phyloP scores from a whole-genome alignment of 2,329 filamentous ascomycete species.

The Parasarocladium wereldwijsianum region DNA sequence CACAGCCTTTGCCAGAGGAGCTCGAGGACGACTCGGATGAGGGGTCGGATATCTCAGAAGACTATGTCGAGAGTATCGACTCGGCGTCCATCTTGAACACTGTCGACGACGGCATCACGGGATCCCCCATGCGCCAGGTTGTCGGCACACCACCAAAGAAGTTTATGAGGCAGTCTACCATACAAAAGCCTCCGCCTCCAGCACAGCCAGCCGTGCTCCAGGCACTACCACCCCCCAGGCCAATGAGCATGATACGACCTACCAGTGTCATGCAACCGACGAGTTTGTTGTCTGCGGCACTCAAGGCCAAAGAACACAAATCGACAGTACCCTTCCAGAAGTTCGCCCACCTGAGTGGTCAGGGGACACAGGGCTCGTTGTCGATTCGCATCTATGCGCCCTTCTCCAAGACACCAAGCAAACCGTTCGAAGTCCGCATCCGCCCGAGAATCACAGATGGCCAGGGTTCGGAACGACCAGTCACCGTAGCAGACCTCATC shows the following conservation, averaged over 20 bases:
- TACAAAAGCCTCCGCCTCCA: constrained; percentile 43
- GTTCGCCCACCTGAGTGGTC: constrained; percentile 62
- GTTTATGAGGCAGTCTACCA: constrained; percentile 47
- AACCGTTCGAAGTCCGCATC: constrained; percentile 58
- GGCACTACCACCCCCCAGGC: constrained; percentile 56
- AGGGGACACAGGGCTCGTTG: constrained; percentile 63
- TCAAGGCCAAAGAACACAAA: constrained; percentile 57
- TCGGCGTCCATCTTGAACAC: constrained; percentile 57
- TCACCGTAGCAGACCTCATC: constrained; percentile 69
- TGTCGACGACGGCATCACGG: constrained; percentile 37
- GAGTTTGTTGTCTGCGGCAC: constrained; percentile 55
- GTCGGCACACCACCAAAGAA: constrained; percentile 50
- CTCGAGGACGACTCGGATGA: constrained; percentile 48
- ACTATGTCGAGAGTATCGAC: constrained; percentile 53
- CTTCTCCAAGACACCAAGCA: constrained; percentile 48
- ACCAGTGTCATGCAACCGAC: constrained; percentile 54
- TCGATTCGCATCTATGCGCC: constrained; percentile 65
- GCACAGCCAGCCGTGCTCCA: constrained; percentile 42
- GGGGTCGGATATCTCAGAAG: constrained; percentile 46
- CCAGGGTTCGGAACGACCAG: constrained; percentile 42
- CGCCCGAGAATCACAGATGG: constrained; percentile 55
- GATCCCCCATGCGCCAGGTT: constrained; percentile 38
- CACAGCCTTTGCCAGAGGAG: constrained; percentile 39
- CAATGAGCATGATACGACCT: constrained; percentile 47
- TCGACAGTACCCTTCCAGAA: constrained; percentile 59